Percentiles rank a stretch among this genome's conserved stretches.
Conservation (phyloP, 352 stramenopile species). For the Pelagophyceae sp. region DNA sequence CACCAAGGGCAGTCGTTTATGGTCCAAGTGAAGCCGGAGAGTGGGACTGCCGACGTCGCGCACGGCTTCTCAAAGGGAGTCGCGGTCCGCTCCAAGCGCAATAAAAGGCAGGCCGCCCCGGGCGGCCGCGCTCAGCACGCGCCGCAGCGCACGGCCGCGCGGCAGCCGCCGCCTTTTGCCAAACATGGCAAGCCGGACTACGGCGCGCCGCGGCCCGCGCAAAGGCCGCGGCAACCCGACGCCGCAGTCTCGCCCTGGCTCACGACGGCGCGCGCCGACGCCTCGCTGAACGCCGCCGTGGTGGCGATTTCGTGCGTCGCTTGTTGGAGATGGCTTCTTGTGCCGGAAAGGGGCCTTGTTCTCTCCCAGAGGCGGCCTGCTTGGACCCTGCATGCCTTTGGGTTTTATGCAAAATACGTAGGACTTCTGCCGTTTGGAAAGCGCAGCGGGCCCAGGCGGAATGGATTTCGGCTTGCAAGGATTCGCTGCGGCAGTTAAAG, state of each 20-base stretch:
- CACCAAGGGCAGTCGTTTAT: constrained; percentile 87
- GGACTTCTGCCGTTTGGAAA: too few relatives aligned
- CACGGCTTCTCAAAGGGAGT: constrained; percentile 71
- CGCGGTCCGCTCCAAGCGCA: constrained; percentile 84
- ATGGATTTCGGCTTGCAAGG: background rate
- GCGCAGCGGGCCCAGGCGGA: background rate
- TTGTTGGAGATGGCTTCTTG: too few relatives aligned
- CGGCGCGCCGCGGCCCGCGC: background rate
- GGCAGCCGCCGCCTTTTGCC: too few relatives aligned
- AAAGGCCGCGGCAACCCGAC: background rate
- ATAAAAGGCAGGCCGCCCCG: too few relatives aligned
- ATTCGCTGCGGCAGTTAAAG: constrained; percentile 33
- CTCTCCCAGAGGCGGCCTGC: too few relatives aligned
- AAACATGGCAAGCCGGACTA: constrained; percentile 6
- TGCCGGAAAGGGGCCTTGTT: too few relatives aligned
- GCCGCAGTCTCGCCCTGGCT: background rate
- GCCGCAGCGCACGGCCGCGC: too few relatives aligned
- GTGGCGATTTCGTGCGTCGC: background rate
- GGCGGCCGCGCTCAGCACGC: too few relatives aligned
- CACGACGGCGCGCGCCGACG: background rate
- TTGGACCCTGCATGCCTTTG: too few relatives aligned
- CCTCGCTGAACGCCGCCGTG: background rate
- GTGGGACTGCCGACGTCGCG: constrained; percentile 76
- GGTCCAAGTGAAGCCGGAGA: constrained; percentile 73
- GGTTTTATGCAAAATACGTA: too few relatives aligned